These are phyloP conservation scores for Saraca asoca DNA, from an alignment of 331 rosid genomes.

Conservation along the genomic window DNA sequence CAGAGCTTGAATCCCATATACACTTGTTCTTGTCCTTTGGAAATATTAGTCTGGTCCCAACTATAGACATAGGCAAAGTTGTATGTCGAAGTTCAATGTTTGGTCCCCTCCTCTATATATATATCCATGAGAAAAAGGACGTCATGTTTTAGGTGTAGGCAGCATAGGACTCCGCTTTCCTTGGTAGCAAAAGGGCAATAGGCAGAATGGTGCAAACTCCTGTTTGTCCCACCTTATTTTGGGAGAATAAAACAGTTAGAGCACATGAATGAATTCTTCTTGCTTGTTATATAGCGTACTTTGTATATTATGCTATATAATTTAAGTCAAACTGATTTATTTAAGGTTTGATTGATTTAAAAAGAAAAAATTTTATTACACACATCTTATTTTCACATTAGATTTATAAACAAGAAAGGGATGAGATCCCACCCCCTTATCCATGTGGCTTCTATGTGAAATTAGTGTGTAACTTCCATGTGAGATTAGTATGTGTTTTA, in stretches of 20 bases:
- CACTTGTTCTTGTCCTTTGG: conserved; percentile 2
- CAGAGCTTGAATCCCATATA: conserved; percentile 9
- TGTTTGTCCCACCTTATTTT: conserved; percentile 40
- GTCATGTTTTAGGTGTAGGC: conserved; percentile 36
- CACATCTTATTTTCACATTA: no score
- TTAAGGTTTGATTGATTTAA: no score
- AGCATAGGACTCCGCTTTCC: conserved; percentile 36
- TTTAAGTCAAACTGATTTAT: no score
- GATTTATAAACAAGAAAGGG: no score
- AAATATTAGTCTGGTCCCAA: conserved; percentile 18
- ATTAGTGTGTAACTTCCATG: no score
- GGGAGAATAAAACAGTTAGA: conserved; percentile 26
- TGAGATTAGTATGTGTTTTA: no score
- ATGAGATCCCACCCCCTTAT: no score
- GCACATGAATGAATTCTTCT: conserved; percentile 22
- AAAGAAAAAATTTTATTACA: no score
- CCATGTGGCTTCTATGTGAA: no score
- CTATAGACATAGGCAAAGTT: neutral
- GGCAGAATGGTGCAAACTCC: conserved; percentile 30
- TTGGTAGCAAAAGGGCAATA: conserved; percentile 35
- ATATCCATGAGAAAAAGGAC: conserved; percentile 35
- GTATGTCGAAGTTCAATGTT: conserved; percentile 20
- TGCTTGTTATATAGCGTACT: conserved; percentile 21
- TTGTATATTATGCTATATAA: no score
- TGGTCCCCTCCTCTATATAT: conserved; percentile 33